Percentiles rank a stretch among this genome's conserved stretches.
These are phyloP conservation scores for Neurospora sp. DNA, from an alignment of 495 filamentous ascomycete genomes.

Conservation along the genomic window DNA sequence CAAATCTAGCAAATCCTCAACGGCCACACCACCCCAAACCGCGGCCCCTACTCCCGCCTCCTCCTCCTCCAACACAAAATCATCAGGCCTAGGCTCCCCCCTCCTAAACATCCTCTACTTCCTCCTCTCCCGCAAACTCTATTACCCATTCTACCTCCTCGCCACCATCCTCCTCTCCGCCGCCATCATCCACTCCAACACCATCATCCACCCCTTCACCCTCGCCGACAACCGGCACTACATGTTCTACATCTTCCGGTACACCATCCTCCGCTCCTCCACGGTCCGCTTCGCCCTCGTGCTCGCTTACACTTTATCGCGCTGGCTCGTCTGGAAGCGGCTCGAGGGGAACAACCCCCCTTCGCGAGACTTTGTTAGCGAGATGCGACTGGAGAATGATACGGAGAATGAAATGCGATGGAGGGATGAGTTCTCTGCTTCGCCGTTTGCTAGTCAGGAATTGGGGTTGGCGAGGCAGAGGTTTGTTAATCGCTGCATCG, in stretches of 20 bases:
- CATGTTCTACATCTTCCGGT: conserved; percentile 89
- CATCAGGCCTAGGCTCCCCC: neutral
- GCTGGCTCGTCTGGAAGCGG: conserved; percentile 52
- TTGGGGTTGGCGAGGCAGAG: neutral
- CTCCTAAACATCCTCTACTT: neutral
- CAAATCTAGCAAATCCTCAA: neutral
- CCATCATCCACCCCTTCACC: conserved; percentile 90
- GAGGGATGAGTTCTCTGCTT: neutral
- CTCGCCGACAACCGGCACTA: conserved; percentile 96
- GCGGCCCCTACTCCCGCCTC: neutral
- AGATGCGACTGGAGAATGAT: neutral
- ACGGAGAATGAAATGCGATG: neutral
- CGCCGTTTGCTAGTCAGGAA: neutral
- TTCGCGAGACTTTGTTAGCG: neutral
- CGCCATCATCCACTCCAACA: conserved; percentile 65
- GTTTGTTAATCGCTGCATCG: neutral
- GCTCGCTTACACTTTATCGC: conserved; percentile 39
- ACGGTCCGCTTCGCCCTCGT: conserved; percentile 57
- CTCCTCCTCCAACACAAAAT: neutral
- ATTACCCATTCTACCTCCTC: conserved; percentile 15
- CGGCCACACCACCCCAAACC: neutral
- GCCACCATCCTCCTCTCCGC: conserved; percentile 19
- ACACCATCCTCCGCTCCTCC: conserved; percentile 57
- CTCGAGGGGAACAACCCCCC: conserved; percentile 11
- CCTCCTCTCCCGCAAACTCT: conserved; percentile 8